phyloP scores from a whole-genome alignment of 805 yeast species.

The Nakazawaea anatomiae region DNA sequence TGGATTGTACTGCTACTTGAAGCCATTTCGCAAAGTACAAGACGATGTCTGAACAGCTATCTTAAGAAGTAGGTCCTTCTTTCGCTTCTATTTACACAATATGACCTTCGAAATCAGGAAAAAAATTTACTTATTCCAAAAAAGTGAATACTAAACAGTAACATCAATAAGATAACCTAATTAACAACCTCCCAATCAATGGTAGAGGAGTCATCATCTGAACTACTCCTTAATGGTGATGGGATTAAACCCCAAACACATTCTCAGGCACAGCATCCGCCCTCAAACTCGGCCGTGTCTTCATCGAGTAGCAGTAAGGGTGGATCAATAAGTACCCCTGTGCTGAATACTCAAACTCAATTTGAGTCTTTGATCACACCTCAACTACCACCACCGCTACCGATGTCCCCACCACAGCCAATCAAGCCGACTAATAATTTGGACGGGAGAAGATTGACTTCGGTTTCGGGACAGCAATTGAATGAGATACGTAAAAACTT shows the following conservation, averaged over 20 bases:
- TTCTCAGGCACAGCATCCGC: not conserved
- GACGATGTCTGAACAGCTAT: no score
- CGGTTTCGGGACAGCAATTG: constrained; percentile 4
- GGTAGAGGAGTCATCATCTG: not conserved
- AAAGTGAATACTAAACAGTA: not conserved
- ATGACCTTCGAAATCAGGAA: not conserved
- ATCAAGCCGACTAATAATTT: not conserved
- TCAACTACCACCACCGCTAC: constrained; percentile 11
- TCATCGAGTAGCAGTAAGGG: not conserved
- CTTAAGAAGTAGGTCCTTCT: no score
- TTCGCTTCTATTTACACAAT: not conserved
- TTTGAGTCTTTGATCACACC: constrained; percentile 7
- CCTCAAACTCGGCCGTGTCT: not conserved
- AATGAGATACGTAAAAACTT: constrained; percentile 7
- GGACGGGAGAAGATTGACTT: constrained; percentile 8
- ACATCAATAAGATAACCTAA: not conserved
- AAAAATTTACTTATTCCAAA: not conserved
- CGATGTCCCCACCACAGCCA: constrained; percentile 6
- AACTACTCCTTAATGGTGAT: not conserved
- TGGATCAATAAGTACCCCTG: constrained; percentile 2
- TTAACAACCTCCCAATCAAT: not conserved
- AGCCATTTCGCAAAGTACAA: not conserved
- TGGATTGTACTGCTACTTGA: not conserved
- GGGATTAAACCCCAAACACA: not conserved
- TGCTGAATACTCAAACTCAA: constrained; percentile 1